A percentile compares a stretch with the other conserved stretches of the same genome.
These are phyloP conservation scores for Strobilomyces confusus DNA, from an alignment of 768 basidiomycete species.

Conservation along the genomic window DNA sequence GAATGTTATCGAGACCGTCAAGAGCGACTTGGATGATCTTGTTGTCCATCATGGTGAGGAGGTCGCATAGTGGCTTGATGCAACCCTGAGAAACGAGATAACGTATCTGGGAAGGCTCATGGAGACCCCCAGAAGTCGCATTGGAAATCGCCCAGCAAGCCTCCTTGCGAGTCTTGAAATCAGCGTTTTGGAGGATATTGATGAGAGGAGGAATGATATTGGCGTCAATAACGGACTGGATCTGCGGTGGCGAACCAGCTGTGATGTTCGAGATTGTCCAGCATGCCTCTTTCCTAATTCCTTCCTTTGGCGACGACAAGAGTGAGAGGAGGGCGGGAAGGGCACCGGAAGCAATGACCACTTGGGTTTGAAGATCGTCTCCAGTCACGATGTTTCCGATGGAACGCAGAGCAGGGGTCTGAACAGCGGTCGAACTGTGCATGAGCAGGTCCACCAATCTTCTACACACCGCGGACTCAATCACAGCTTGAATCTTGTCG, in stretches of 20 bases:
- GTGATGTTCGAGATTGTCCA: constrained; percentile 99
- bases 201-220: constrained; percentile 97
- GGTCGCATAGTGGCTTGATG: constrained; percentile 97
- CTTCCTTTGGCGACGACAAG: constrained; percentile 95
- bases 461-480: constrained; percentile 96
- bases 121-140: constrained; percentile 95
- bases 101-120: constrained; percentile 94
- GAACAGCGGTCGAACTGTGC: constrained; percentile 92
- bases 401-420: constrained; percentile 96
- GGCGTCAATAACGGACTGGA: constrained; percentile 96
- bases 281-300: constrained; percentile 98
- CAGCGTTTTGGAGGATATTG: constrained; percentile 95
- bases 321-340: constrained; percentile 91
- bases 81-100: constrained; percentile 97
- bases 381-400: constrained; percentile 99
- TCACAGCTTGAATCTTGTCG: constrained; percentile 99
- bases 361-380: constrained; percentile 98
- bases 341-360: constrained; percentile 96
- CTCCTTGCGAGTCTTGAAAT: constrained; percentile 99
- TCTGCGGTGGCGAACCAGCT: constrained; percentile 94
- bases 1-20: constrained; percentile 96
- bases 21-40: constrained; percentile 99
- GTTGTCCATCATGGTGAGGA: constrained; percentile 98
- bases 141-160: constrained; percentile 99
- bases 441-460: constrained; percentile 96